These are phyloP conservation scores for Lyophyllum shimeji DNA, from an alignment of 768 basidiomycete species.

Conservation along the genomic window DNA sequence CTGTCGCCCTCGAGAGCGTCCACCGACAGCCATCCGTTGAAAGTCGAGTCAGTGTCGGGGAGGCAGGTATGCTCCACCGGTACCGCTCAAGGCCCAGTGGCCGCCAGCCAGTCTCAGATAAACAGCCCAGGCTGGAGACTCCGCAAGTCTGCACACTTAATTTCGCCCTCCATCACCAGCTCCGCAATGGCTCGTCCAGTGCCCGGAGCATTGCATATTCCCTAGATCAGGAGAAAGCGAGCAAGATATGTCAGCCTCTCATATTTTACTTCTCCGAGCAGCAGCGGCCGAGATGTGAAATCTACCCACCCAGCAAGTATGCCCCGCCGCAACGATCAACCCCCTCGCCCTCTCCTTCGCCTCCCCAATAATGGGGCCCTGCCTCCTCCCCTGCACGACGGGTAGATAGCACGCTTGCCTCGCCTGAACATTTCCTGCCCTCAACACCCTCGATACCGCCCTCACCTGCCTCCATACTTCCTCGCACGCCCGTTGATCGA, in stretches of 20 bases:
- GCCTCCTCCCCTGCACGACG: slow-evolving; percentile 47
- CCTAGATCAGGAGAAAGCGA: slow-evolving; percentile 37
- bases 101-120: slow-evolving; percentile 21
- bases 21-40: neutral
- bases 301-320: slow-evolving; percentile 73
- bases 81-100: too few species aligned
- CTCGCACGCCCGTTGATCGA: slow-evolving; percentile 57
- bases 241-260: neutral
- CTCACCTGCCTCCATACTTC: slow-evolving; percentile 54
- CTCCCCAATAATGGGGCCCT: slow-evolving; percentile 71
- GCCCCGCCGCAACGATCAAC: slow-evolving; percentile 72
- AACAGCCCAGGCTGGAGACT: slow-evolving; percentile 42
- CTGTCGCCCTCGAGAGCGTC: neutral
- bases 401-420: slow-evolving; percentile 82
- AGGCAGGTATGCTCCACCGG: neutral
- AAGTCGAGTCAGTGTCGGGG: neutral
- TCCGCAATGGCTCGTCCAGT: slow-evolving; percentile 76
- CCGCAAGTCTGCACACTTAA: slow-evolving; percentile 53
- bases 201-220: slow-evolving; percentile 82
- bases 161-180: slow-evolving; percentile 66
- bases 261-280: neutral
- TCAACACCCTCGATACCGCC: slow-evolving; percentile 58
- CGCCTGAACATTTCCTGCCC: slow-evolving; percentile 49
- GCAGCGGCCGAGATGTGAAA: neutral
- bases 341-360: slow-evolving; percentile 56